Percentiles rank a stretch among this genome's conserved stretches.
Evolutionary conservation across 2,329 filamentous ascomycete species (phyloP).

Genomic region (Colletotrichum cuscutae): DNA sequence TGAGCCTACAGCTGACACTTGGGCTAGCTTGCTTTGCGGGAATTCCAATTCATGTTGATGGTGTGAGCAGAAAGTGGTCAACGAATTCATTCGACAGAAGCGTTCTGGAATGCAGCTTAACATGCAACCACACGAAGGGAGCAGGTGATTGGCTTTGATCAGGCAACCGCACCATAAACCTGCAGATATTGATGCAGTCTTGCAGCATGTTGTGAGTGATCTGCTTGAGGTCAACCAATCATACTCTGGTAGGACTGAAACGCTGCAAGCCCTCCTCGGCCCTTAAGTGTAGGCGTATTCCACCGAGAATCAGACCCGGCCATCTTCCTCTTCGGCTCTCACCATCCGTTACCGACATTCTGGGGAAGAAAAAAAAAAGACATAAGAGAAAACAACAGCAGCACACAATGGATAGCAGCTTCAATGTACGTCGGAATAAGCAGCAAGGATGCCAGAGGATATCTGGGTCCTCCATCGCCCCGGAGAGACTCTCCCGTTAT

Average conservation of each 20-base stretch:
- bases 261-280: neutral
- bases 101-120: no score
- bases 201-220: neutral
- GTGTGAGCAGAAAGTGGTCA: no score
- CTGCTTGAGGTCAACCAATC: neutral
- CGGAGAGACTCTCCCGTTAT: neutral
- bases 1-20: no score
- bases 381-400: neutral
- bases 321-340: neutral
- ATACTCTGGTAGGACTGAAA: neutral
- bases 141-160: neutral
- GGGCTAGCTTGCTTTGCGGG: no score
- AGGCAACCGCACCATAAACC: neutral
- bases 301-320: neutral
- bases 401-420: neutral
- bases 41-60: no score
- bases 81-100: no score
- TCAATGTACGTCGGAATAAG: neutral
- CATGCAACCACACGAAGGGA: no score
- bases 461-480: neutral
- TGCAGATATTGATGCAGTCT: neutral
- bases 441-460: neutral
- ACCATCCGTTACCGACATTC: neutral
- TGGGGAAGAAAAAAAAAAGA: neutral
- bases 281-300: neutral